Evolutionary conservation across 208 protist species (phyloP).

Genomic region (Novymonas esmeraldas): DNA sequence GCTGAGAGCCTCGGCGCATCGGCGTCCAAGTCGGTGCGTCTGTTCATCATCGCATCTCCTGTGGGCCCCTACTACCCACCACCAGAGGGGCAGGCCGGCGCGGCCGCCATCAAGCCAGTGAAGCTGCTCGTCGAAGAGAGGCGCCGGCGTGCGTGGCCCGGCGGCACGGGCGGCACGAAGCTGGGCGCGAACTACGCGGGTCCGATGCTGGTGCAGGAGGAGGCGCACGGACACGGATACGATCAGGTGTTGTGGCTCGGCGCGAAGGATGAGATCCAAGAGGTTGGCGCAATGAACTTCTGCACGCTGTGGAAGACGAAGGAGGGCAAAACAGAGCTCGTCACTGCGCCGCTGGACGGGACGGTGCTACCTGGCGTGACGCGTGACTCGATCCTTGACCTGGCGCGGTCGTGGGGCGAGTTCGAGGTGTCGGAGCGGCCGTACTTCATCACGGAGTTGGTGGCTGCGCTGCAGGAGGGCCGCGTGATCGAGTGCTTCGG

Average conservation of each 20-base stretch:
- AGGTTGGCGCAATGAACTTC: conserved; percentile 99
- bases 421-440: conserved; percentile 86
- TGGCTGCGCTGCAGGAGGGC: conserved; percentile 79
- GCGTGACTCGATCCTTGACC: conserved; percentile 93
- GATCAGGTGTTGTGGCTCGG: conserved; percentile 98
- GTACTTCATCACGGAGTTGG: conserved; percentile 89
- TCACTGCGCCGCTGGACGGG: conserved; percentile 95
- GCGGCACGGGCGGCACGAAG: conserved; percentile 95
- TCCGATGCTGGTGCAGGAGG: conserved; percentile 82
- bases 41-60: conserved; percentile 97
- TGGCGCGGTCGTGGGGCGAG: conserved; percentile 85
- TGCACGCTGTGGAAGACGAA: conserved; percentile 89
- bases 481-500: conserved; percentile 96
- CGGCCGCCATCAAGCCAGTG: conserved; percentile 84
- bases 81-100: conserved; percentile 23
- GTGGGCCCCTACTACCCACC: conserved; percentile 97
- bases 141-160: conserved; percentile 95
- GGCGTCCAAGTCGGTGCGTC: conserved; percentile 44
- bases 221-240: conserved; percentile 93
- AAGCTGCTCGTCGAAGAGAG: conserved; percentile 90
- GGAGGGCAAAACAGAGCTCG: conserved; percentile 82
- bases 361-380: conserved; percentile 97
- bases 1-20: conserved; percentile 71
- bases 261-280: conserved; percentile 92
- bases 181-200: conserved; percentile 94